Evolutionary conservation across 768 basidiomycete genomes (phyloP).

Genomic region (Lactifluus piperatus): DNA sequence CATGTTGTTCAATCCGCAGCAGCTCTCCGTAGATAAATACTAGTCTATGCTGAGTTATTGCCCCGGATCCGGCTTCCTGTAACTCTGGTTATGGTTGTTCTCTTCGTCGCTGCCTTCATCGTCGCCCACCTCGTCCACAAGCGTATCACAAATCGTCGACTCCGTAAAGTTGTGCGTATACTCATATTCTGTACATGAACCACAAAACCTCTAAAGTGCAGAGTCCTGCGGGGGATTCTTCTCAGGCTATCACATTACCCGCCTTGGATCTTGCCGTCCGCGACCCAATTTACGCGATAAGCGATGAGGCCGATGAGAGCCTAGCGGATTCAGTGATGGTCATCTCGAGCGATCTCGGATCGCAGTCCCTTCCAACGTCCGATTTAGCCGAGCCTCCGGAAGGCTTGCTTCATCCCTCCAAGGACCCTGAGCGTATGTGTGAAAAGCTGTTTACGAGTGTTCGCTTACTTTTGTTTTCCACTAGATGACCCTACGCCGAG

Average conservation of each 20-base stretch:
- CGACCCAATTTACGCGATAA: not conserved
- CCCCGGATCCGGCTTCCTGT: too few relatives aligned
- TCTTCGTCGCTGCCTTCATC: not conserved
- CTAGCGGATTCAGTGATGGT: not conserved
- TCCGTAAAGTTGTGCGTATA: not conserved
- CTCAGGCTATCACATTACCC: not conserved
- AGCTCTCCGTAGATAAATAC: not conserved
- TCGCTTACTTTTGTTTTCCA: not conserved
- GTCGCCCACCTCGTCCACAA: not conserved
- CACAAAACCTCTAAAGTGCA: not conserved
- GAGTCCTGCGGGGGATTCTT: not conserved
- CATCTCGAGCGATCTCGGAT: not conserved
- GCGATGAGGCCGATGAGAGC: not conserved
- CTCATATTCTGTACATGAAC: not conserved
- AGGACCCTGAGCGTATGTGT: not conserved
- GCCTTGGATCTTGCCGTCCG: not conserved
- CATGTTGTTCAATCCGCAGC: not conserved
- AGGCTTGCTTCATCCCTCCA: not conserved
- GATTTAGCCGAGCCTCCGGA: not conserved
- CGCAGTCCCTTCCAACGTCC: not conserved
- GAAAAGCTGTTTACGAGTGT: not conserved
- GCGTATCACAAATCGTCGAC: not conserved
- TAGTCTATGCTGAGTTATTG: not conserved
- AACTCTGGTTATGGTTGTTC: not conserved
- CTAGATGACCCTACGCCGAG: not conserved